phyloP scores from a whole-genome alignment of 2,329 filamentous ascomycete genomes.

The Pseudogymnoascus sp. region DNA sequence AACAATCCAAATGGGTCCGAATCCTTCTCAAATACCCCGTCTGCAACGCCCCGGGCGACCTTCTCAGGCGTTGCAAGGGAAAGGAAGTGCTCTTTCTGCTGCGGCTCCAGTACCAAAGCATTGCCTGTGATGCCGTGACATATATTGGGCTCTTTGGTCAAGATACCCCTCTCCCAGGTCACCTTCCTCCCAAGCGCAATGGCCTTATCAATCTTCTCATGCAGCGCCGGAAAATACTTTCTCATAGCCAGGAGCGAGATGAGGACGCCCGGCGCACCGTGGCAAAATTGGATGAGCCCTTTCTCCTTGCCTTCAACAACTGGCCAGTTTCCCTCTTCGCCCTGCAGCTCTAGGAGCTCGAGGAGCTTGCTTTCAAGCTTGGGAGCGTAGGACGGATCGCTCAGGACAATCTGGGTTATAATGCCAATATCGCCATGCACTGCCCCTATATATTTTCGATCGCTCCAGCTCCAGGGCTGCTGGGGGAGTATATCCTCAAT shows the following conservation, averaged over 20 bases:
- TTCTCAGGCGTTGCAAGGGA: constrained; percentile 49
- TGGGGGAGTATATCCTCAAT: constrained; percentile 49
- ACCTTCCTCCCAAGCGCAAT: constrained; percentile 44
- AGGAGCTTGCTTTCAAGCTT: constrained; percentile 46
- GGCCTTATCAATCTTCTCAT: constrained; percentile 44
- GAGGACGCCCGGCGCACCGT: constrained; percentile 57
- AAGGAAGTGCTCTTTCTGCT: constrained; percentile 45
- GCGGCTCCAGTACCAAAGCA: constrained; percentile 38
- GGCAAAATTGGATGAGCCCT: constrained; percentile 56
- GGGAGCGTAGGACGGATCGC: constrained; percentile 45
- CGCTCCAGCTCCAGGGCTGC: constrained; percentile 56
- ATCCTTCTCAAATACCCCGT: constrained; percentile 43
- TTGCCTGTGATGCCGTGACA: constrained; percentile 61
- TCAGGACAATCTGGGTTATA: constrained; percentile 59
- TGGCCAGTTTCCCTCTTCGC: constrained; percentile 55
- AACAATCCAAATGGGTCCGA: constrained; percentile 42
- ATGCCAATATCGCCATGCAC: constrained; percentile 63
- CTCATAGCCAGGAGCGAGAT: constrained; percentile 49
- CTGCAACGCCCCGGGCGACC: constrained; percentile 44
- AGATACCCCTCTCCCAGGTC: constrained; percentile 48
- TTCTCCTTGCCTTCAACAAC: constrained; percentile 35
- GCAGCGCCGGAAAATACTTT: constrained; percentile 46
- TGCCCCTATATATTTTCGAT: constrained; percentile 55
- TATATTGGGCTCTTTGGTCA: constrained; percentile 57
- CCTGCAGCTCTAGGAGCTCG: constrained; percentile 51